Evolutionary conservation across 139 green algal genomes (phyloP).

Genomic region (Chloropicon primus): DNA sequence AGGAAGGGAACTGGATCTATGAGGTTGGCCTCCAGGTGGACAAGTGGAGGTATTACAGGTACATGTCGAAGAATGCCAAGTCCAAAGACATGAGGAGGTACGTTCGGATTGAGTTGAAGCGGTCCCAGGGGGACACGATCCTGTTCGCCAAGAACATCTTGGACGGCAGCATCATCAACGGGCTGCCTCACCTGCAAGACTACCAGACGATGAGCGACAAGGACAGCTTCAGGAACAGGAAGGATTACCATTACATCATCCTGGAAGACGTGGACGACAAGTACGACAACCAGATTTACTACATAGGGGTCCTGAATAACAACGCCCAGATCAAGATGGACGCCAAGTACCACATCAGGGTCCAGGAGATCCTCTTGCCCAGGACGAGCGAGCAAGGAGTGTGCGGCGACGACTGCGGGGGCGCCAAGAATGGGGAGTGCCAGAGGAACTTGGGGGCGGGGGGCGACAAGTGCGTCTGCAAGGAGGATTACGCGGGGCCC

Average conservation of each 20-base stretch:
- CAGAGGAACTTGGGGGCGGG: background rate
- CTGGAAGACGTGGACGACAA: background rate
- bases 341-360: background rate
- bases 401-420: background rate
- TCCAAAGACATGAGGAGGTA: background rate
- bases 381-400: background rate
- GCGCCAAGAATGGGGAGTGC: background rate
- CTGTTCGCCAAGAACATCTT: background rate
- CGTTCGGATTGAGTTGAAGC: background rate
- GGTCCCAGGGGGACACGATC: background rate
- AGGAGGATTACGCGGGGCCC: background rate
- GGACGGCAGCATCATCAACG: background rate
- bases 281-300: background rate
- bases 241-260: background rate
- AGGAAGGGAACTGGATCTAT: background rate
- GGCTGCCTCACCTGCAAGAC: background rate
- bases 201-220: background rate
- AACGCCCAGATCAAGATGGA: background rate
- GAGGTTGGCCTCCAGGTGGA: background rate
- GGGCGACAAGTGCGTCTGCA: background rate
- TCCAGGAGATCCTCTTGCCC: background rate
- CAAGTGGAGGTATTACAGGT: background rate
- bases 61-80: background rate
- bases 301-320: background rate
- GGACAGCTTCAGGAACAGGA: background rate